These are phyloP conservation scores for Amylostereum areolatum DNA, from an alignment of 1,284 basidiomycete genomes.

Conservation along the genomic window DNA sequence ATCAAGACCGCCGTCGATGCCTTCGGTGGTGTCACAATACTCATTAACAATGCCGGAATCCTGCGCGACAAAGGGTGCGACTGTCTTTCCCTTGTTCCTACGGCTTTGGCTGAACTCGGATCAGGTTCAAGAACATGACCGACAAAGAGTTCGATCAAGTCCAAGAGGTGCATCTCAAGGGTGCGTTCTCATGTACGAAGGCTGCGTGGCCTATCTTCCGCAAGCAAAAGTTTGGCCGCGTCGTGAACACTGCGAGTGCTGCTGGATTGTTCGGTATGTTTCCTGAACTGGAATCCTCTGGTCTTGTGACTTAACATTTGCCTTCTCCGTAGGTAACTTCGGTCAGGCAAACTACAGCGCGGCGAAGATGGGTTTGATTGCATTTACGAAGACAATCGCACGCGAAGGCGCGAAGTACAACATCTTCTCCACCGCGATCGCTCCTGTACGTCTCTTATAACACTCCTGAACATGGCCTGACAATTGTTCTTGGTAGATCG, in stretches of 20 bases:
- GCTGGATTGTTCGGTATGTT: slow-evolving; percentile 74
- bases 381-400: slow-evolving; percentile 90
- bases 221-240: slow-evolving; percentile 89
- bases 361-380: slow-evolving; percentile 86
- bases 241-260: slow-evolving; percentile 90
- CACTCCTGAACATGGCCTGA: not conserved
- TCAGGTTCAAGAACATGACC: slow-evolving; percentile 87
- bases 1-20: slow-evolving; percentile 85
- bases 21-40: slow-evolving; percentile 78
- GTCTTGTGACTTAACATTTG: not conserved
- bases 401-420: slow-evolving; percentile 90
- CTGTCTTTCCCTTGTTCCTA: slow-evolving; percentile 7
- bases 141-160: slow-evolving; percentile 88
- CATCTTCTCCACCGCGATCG: slow-evolving; percentile 85
- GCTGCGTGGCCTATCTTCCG: slow-evolving; percentile 96
- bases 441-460: slow-evolving; percentile 60
- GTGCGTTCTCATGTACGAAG: slow-evolving; percentile 92
- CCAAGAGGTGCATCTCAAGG: slow-evolving; percentile 89
- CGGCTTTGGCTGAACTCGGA: not conserved
- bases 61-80: slow-evolving; percentile 74
- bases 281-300: not conserved
- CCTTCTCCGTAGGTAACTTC: slow-evolving; percentile 69
- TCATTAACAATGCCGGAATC: slow-evolving; percentile 98
- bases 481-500: slow-evolving; percentile 48
- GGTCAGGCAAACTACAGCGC: slow-evolving; percentile 94